Evolutionary conservation across 1,284 basidiomycete genomes (phyloP), one percentile per base, ranked within the genome.

Genomic region (Meira miltonrushii): DNA sequence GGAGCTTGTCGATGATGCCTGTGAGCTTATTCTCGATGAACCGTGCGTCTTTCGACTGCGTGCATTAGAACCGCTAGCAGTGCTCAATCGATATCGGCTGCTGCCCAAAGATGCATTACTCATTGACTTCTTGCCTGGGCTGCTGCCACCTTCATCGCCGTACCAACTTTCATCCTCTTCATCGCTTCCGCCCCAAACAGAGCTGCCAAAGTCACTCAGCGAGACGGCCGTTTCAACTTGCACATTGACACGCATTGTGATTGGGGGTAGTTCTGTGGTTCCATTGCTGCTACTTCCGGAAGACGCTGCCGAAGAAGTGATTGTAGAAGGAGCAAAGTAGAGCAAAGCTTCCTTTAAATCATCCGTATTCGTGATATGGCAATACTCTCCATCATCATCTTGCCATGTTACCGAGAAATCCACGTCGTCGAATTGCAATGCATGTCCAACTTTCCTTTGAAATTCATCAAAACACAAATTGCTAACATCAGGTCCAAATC

Each of bases 381-480:
- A 56, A 43, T 37, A n/a, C 15, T 56, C 55, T 19, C 55, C 55
- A 46, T 56, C 55, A 21, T 56, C 55, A 23, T 56, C 55, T 19
- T 46, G n/a, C 55, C 55, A 56, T 10, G 25, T 37, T 11, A 56
- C 23, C 6, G 15, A 17, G n/a, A 56, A 56, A 21, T 47, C 28
- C 3, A 46, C 43, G 5, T 50, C 40, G 9, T 44, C 55, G 11
- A 56, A 50, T 28, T 56, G 55, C n/a, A 56, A 33, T 19, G 47
- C 21, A 4, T 33, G 33, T 13, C 41, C 55, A 25, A 56, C 2
- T n/a, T 28, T 43, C 17, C n/a, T 10, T 12, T 49, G 43, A 37
- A 50, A 47, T 13, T 44, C 55, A 23, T 5, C 11, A n/a, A 33
- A 50, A 8, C 33, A 15, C 19, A 56, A 40, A 12, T 40, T n/a